Percentiles rank a stretch among this genome's conserved stretches.
Conservation (phyloP, 192 early-diverging fungal genomes). For the Coemansia biformis region DNA sequence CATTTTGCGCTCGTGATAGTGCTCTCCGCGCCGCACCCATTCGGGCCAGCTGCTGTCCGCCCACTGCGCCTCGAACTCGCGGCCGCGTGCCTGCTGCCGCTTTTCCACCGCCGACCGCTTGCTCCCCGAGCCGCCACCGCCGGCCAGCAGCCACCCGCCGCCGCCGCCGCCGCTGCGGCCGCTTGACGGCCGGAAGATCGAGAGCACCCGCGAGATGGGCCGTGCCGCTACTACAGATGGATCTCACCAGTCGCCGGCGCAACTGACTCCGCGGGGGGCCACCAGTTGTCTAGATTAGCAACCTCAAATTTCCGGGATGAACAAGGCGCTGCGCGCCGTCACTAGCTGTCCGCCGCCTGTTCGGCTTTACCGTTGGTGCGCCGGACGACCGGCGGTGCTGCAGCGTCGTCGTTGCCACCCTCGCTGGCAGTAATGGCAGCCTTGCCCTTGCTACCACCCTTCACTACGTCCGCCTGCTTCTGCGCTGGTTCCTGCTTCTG, state of each 20-base stretch:
- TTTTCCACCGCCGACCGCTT: conserved; percentile 19
- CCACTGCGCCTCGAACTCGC: conserved; percentile 48
- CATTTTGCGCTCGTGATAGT: conserved; percentile 33
- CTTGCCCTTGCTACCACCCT: background rate
- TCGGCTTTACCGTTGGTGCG: conserved; percentile 39
- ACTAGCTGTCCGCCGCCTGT: no score
- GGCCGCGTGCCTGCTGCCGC: conserved; percentile 31
- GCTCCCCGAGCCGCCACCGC: background rate
- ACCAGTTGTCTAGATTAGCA: background rate
- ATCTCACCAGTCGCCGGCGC: no score
- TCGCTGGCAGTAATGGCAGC: background rate
- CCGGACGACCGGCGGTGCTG: conserved; percentile 49
- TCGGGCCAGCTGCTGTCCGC: conserved; percentile 44
- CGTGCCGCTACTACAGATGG: conserved; percentile 39
- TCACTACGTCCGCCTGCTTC: background rate
- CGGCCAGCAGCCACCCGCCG: no score
- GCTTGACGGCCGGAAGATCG: conserved; percentile 42
- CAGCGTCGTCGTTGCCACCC: conserved; percentile 26
- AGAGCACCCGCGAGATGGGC: conserved; percentile 49
- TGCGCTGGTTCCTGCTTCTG: background rate
- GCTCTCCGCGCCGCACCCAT: conserved; percentile 44
- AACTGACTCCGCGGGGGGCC: no score
- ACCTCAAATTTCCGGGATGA: background rate
- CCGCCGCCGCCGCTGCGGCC: background rate
- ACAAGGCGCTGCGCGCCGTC: no score